Evolutionary conservation across 2,329 filamentous ascomycete genomes (phyloP).

Genomic region (Calonectria pseudoreteaudii): DNA sequence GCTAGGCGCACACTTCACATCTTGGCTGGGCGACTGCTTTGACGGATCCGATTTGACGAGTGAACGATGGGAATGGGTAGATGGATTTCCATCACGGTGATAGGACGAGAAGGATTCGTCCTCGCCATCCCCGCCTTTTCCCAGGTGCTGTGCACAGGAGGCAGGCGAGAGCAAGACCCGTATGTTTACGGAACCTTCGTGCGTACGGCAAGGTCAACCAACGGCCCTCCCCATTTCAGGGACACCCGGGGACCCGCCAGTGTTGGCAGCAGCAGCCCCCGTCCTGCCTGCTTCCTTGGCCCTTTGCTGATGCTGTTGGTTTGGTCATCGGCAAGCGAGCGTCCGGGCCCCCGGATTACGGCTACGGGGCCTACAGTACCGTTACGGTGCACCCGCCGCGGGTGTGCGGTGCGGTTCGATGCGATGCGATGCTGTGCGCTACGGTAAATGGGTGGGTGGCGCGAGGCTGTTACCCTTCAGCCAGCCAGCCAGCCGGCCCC

Average conservation of each 20-base stretch:
- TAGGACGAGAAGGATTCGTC: constrained; percentile 3
- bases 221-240: background rate
- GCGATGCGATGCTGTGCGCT: background rate
- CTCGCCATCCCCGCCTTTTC: background rate
- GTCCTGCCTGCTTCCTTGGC: background rate
- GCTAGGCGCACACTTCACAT: constrained; percentile 17
- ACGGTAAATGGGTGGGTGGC: constrained; percentile 3
- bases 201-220: constrained; percentile 10
- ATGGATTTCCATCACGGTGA: constrained; percentile 7
- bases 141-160: background rate
- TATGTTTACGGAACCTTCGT: constrained; percentile 3
- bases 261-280: constrained; percentile 2
- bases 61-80: constrained; percentile 9
- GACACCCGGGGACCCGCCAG: background rate
- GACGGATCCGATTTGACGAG: constrained; percentile 20
- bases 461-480: constrained; percentile 6
- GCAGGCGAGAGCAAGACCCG: constrained; percentile 4
- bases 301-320: constrained; percentile 3
- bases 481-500: background rate
- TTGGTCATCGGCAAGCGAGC: constrained; percentile 16
- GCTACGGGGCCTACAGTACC: constrained; percentile 9
- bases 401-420: constrained; percentile 15
- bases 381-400: constrained; percentile 11
- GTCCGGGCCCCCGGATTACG: constrained; percentile 22
- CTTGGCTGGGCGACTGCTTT: constrained; percentile 13